Percentiles rank a stretch among this genome's conserved stretches.
Conservation (phyloP, 208 protist genomes). For the Acanthamoeba quina region DNA sequence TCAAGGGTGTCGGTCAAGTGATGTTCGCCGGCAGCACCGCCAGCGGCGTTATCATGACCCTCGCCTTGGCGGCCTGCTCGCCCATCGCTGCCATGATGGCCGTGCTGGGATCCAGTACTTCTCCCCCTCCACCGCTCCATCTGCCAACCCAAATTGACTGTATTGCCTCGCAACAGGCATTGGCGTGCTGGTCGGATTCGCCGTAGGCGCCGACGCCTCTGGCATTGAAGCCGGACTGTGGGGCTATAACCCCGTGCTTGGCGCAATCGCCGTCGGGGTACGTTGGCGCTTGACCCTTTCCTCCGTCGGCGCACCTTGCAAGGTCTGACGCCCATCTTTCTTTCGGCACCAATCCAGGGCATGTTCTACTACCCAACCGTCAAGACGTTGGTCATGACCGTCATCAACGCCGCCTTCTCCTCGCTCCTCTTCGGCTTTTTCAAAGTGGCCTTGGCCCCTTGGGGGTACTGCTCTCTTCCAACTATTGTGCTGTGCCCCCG, state of each 20-base stretch:
- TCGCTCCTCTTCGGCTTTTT: conserved; percentile 14
- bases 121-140: too few relatives aligned
- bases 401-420: neutral
- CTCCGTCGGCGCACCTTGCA: too few relatives aligned
- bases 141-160: neutral
- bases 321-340: too few relatives aligned
- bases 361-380: conserved; percentile 31
- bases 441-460: neutral
- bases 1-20: conserved; percentile 38
- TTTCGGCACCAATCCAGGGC: neutral
- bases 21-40: conserved; percentile 2
- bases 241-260: conserved; percentile 42
- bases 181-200: neutral
- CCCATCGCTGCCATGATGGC: neutral
- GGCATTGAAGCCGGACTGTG: conserved; percentile 21
- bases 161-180: neutral
- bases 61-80: conserved; percentile 16
- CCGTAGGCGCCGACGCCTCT: neutral
- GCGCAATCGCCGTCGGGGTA: conserved; percentile 35
- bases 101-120: neutral
- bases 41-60: conserved; percentile 26
- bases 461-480: neutral
- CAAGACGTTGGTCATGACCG: neutral
- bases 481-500: too few relatives aligned
- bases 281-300: neutral